Conservation (phyloP, 495 filamentous ascomycete genomes). For the Xylaria longipes region DNA sequence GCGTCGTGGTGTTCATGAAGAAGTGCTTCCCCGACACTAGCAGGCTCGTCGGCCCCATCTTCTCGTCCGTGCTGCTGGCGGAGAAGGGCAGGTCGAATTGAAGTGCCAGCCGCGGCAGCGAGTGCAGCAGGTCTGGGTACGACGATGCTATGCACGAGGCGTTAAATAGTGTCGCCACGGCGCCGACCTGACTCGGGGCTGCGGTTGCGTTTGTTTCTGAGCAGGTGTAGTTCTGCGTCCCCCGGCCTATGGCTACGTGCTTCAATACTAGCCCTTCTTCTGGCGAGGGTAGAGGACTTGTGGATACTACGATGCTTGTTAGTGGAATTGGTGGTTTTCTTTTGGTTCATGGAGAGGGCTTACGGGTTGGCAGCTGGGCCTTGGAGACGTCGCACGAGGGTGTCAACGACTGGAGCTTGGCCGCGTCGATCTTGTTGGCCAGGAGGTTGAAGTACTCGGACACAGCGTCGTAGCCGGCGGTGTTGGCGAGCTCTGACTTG, state of each 20-base stretch:
- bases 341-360: constrained; percentile 29
- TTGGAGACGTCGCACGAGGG: constrained; percentile 60
- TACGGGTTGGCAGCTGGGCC: constrained; percentile 54
- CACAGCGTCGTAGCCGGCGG: constrained; percentile 48
- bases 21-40: constrained; percentile 76
- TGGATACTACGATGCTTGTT: constrained; percentile 10
- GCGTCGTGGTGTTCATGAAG: constrained; percentile 71
- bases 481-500: constrained; percentile 39
- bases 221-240: constrained; percentile 95
- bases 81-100: constrained; percentile 58
- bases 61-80: constrained; percentile 37
- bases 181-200: constrained; percentile 70
- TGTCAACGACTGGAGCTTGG: constrained; percentile 42
- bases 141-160: constrained; percentile 76
- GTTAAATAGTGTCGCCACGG: constrained; percentile 87
- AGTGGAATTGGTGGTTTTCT: neutral
- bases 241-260: constrained; percentile 85
- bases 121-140: constrained; percentile 65
- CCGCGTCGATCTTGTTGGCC: constrained; percentile 53
- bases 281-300: constrained; percentile 57
- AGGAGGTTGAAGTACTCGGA: constrained; percentile 63
- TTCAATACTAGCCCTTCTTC: constrained; percentile 63
- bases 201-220: constrained; percentile 60
- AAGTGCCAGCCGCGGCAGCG: constrained; percentile 62
- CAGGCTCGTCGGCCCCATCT: constrained; percentile 60